These are phyloP conservation scores for Podila horticola DNA, from an alignment of 192 early-diverging fungal species.

Conservation along the genomic window DNA sequence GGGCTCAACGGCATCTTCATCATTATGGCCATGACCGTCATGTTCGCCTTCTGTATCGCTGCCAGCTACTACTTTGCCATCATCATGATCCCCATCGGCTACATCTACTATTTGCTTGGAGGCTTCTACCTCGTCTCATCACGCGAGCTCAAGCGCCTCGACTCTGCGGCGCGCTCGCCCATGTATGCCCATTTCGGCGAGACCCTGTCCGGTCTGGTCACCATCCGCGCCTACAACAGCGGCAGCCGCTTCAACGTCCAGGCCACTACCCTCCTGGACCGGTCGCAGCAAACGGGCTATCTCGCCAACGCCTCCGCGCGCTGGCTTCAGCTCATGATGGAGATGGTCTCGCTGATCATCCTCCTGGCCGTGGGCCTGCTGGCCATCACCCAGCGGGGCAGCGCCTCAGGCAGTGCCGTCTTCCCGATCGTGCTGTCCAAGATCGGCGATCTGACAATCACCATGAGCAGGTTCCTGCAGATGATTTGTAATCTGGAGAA, in stretches of 20 bases:
- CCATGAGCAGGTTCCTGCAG: constrained; percentile 80
- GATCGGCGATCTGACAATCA: constrained; percentile 72
- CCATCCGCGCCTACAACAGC: constrained; percentile 74
- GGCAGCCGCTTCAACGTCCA: constrained; percentile 70
- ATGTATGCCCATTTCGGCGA: constrained; percentile 12
- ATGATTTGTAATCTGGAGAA: constrained; percentile 81
- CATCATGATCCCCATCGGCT: constrained; percentile 23
- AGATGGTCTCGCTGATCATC: constrained; percentile 78
- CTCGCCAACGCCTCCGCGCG: constrained; percentile 68
- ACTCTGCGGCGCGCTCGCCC: constrained; percentile 56
- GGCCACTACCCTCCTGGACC: constrained; percentile 72
- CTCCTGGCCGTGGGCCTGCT: constrained; percentile 77
- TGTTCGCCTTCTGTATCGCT: constrained; percentile 58
- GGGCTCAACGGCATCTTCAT: constrained; percentile 54
- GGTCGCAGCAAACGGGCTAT: constrained; percentile 77
- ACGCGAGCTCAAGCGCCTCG: constrained; percentile 86
- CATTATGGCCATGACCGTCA: constrained; percentile 45
- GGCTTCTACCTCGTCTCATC: constrained; percentile 67
- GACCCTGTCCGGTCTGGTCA: constrained; percentile 56
- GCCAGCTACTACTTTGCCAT: constrained; percentile 69
- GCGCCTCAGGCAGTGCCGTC: constrained; percentile 49
- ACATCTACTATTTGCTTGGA: constrained; percentile 64
- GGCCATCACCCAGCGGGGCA: constrained; percentile 64
- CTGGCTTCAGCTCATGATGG: constrained; percentile 73
- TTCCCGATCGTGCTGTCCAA: constrained; percentile 68